Base-by-base conservation (phyloP, 495 filamentous ascomycete genomes). In the Neurospora terricola region DNA sequence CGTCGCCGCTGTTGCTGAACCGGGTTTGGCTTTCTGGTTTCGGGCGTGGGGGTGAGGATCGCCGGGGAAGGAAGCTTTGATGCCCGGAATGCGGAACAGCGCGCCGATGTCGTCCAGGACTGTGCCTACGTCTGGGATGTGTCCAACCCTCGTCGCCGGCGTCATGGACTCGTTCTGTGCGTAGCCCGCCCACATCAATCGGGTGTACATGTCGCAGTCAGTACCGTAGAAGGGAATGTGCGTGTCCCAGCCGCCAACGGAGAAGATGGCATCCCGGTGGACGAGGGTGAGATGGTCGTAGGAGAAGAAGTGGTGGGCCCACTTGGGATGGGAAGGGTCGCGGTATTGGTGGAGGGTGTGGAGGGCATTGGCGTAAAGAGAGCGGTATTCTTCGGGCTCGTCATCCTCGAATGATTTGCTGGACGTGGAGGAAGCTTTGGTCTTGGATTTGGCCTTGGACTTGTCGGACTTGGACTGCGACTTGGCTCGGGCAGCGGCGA, bases 211-310 rank as follows among this genome's bases (percentile, higher is more conserved):
- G 75, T 80, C 78, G 72, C 78, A 80, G 72, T 90, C 87, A 21
- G 86, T 83, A 43, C 80, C 80, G 73, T 89, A 87, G 77, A 84
- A 90, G 5, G 88, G 88, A 48, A 91, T 89, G 39, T 87, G 80
- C 0, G 86, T 86, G 74, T 91, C 88, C 88, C 88, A 91, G 12
- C 81, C 88, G 18, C 88, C 89, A 45, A 87, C 80, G 12, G 83
- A 81, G 66, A 86, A 80, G 69, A 85, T 85, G 0, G 86, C 84
- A 69, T 83, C 78, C 59, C 84, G 84, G 73, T 88, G 86, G 45
- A 90, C 85, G 2, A 90, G 81, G 1, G 87, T 83, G 14, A 91
- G 83, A 37, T 84, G 83, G 78, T 90, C 88, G 79, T 89, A 90
- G 9, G 80, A 79, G 79, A 87, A 88, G 78, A 90, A 88, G 69